Evolutionary conservation across 1,284 basidiomycete genomes (phyloP).

Genomic region (Apiotrichum brassicae): DNA sequence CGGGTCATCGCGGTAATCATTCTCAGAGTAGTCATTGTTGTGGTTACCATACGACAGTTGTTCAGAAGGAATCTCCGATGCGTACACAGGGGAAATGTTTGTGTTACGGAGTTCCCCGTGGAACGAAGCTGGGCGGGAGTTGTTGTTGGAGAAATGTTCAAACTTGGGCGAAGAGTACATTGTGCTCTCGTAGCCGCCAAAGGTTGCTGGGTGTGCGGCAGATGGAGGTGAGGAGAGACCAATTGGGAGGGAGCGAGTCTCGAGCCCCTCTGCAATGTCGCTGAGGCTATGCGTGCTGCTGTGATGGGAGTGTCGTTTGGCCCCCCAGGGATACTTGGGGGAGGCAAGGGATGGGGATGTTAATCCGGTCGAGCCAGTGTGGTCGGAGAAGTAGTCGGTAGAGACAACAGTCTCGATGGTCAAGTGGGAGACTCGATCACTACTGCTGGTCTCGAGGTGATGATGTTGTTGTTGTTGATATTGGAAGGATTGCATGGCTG

Average conservation of each 20-base stretch:
- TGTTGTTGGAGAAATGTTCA: not conserved
- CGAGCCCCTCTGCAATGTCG: not conserved
- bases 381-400: constrained; percentile 5
- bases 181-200: not conserved
- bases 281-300: not conserved
- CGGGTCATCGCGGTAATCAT: not conserved
- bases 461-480: not conserved
- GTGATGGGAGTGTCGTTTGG: not conserved
- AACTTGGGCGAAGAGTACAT: not conserved
- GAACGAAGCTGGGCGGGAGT: not conserved
- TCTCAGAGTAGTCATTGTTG: not conserved
- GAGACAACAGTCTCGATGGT: not conserved
- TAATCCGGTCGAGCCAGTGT: not conserved
- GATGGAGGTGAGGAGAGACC: not conserved
- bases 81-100: not conserved
- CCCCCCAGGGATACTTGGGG: not conserved
- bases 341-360: constrained; percentile 2
- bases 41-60: not conserved
- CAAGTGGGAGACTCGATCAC: not conserved
- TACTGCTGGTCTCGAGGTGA: no score
- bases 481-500: not conserved
- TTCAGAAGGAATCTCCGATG: no score
- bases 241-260: not conserved
- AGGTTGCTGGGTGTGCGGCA: not conserved
- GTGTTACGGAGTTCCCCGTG: not conserved